Conservation (phyloP, 2,329 filamentous ascomycete species). For the Hymenoscyphus linearis region DNA sequence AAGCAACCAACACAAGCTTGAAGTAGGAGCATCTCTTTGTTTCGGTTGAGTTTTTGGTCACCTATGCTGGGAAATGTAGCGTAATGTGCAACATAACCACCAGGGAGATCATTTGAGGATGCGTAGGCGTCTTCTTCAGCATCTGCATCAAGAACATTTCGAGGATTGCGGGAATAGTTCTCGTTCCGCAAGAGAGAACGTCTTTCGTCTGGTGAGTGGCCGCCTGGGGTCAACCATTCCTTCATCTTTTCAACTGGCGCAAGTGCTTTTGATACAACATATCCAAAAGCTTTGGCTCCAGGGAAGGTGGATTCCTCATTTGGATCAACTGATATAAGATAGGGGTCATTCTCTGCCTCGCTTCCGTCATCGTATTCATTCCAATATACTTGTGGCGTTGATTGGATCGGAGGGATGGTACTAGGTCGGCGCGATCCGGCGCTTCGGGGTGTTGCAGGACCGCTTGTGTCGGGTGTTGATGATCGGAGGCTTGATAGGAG, state of each 20-base stretch:
- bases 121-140: slow-evolving; percentile 47
- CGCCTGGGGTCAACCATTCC: slow-evolving; percentile 41
- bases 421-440: slow-evolving; percentile 19
- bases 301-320: slow-evolving; percentile 55
- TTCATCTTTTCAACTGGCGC: slow-evolving; percentile 47
- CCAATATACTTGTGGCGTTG: slow-evolving; percentile 54
- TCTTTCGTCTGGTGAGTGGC: slow-evolving; percentile 23
- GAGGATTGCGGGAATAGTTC: slow-evolving; percentile 18
- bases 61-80: slow-evolving; percentile 46
- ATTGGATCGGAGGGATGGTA: slow-evolving; percentile 10
- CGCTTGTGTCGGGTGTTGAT: slow-evolving; percentile 30
- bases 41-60: slow-evolving; percentile 45
- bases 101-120: slow-evolving; percentile 41
- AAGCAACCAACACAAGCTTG: slow-evolving; percentile 51
- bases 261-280: slow-evolving; percentile 41
- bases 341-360: slow-evolving; percentile 57
- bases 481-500: slow-evolving; percentile 43
- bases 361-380: slow-evolving; percentile 84
- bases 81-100: slow-evolving; percentile 50
- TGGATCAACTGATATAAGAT: slow-evolving; percentile 71
- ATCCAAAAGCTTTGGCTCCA: slow-evolving; percentile 45
- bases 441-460: slow-evolving; percentile 14
- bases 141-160: slow-evolving; percentile 33
- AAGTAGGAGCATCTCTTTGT: slow-evolving; percentile 52
- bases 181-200: slow-evolving; percentile 26